Evolutionary conservation across 495 filamentous ascomycete genomes (phyloP), one percentile per base, ranked within the genome.

Genomic region (Copromyces sp.): DNA sequence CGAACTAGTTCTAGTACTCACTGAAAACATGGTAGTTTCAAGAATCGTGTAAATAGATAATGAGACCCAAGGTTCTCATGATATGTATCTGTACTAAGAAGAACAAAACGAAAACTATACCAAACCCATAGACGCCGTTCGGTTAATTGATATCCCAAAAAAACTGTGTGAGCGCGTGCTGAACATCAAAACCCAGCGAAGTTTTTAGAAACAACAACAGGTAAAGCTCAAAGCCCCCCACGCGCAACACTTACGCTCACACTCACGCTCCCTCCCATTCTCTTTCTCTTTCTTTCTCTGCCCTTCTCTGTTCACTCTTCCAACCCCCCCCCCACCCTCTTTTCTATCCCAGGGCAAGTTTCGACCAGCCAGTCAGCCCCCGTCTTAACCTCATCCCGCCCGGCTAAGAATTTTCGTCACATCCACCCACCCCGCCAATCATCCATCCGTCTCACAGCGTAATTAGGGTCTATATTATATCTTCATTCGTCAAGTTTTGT

Each of bases 201-300:
- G 53, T 35, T 35, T 65, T 65, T 29, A 59, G n/a, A 71, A n/a
- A 70, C n/a, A 72, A 72, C 68, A 72, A 70, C 70, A 44, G 68
- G 38, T 8, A 72, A 72, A 65, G 53, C 53, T 65, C 29, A 17
- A 35, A 37, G 12, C 1, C 14, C 2, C 53, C 53, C 44, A 47
- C 17, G 11, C 44, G 2, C 41, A 44, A n/a, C 16, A 14, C 41
- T 44, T 7, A 11, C 14, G 11, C 40, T 42, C 9, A 11, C 40
- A 14, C 40, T 39, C 39, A 8, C 40, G 14, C 47, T 59, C 11
- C 29, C 47, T 47, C 45, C 12, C 24, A 9, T 5, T 59, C 24
- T 59, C 37, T 68, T 20, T 37, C 29, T 45, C 38, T n/a, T 24
- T 3, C 59, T 20, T 32, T 41, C 47, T 41, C 9, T 16, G 12